Conservation (phyloP, 169 alveolate genomes). For the Eimeria necatrix region DNA sequence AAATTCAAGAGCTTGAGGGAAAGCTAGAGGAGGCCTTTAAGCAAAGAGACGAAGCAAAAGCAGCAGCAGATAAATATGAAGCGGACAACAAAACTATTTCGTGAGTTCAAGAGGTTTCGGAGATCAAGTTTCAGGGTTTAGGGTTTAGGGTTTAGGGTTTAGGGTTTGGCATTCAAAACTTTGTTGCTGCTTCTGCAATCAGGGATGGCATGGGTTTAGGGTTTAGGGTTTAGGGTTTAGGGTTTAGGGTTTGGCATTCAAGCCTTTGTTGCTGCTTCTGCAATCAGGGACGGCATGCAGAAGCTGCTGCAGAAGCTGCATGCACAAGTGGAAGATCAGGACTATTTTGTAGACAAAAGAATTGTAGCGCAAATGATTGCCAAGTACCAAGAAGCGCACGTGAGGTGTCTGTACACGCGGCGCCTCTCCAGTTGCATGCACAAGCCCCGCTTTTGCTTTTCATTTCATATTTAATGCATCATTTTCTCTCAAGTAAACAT, state of each 20-base stretch:
- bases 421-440: too few relatives aligned
- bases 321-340: constrained; percentile 67
- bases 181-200: not conserved
- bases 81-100: constrained; percentile 20
- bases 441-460: too few relatives aligned
- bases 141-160: too few relatives aligned
- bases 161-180: too few relatives aligned
- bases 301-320: constrained; percentile 60
- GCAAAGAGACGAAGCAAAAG: not conserved
- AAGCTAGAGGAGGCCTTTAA: not conserved
- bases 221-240: too few relatives aligned
- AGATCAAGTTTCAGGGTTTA: not conserved
- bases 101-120: not conserved
- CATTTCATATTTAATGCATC: too few relatives aligned
- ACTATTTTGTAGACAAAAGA: constrained; percentile 50
- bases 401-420: constrained; percentile 24
- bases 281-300: constrained; percentile 40
- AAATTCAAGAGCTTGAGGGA: not conserved
- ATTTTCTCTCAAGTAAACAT: too few relatives aligned
- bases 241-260: too few relatives aligned
- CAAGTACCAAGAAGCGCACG: constrained; percentile 63
- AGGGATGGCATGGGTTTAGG: constrained; percentile 34
- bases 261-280: not conserved
- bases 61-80: not conserved
- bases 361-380: constrained; percentile 66